Evolutionary conservation across 768 basidiomycete genomes (phyloP), one percentile per base, ranked within the genome.

Genomic region (Calocera viscosa): DNA sequence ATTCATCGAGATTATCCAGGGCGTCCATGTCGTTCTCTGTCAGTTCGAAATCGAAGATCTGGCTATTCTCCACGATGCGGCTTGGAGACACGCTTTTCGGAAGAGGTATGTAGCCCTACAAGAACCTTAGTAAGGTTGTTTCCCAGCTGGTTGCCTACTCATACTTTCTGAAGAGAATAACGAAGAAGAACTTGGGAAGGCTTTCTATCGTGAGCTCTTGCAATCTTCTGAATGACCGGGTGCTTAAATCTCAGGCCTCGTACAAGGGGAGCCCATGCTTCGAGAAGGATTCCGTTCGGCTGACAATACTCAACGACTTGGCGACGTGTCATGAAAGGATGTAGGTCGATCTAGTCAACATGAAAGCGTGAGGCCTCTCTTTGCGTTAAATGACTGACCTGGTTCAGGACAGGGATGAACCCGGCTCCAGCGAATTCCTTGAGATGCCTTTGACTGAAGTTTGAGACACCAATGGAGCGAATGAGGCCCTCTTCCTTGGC

Each of bases 131-230:
- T n/a, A 49, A 30, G 79, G 78, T 30, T 78, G 79, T 64, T 22
- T 40, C 35, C 35, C 28, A 39, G 60, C 16, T 22, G 3, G 38
- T 39, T 3, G 11, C 33, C 10, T 7, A 1, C 22, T 67, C 74
- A 38, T 69, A 85, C 89, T 79, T 88, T 87, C 74, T 93, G 88
- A n/a, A 93, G 75, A 12, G 84, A 86, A 74, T 85, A 90, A n/a
- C 89, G 80, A 32, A 90, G 77, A 40, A 89, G 77, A 63, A 91
- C 77, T 68, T 80, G 79, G 26, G 79, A 78, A 17, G 28, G 60
- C 14, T 66, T 72, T 71, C 84, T 89, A 40, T 74, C 72, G 72
- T 88, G 84, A 73, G 83, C 85, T 43, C 79, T 70, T 5, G 82
- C 80, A 39, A 84, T 76, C 34, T 72, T 72, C 28, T 74, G 73